These are phyloP conservation scores for Malus hybrid DNA, from an alignment of 331 rosid species.

Conservation along the genomic window DNA sequence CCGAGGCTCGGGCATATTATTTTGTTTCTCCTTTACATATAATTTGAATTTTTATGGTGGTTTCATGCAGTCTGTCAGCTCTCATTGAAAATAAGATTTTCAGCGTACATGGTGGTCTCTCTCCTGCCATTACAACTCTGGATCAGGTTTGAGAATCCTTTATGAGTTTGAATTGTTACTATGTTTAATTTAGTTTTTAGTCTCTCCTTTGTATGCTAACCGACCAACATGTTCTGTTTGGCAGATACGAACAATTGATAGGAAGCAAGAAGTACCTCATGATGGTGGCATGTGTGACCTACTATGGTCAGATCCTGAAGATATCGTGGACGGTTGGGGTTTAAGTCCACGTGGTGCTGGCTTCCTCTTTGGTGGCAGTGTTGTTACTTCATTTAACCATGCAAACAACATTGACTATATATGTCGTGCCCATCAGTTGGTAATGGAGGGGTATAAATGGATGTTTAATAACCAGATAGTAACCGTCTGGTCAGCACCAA, in stretches of 20 bases:
- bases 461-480: conserved; percentile 97
- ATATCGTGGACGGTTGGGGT: conserved; percentile 97
- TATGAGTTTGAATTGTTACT: background rate
- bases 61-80: conserved; percentile 74
- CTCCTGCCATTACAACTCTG: conserved; percentile 91
- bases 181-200: background rate
- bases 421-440: conserved; percentile 99
- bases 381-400: conserved; percentile 83
- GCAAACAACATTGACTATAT: conserved; percentile 90
- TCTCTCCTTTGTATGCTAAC: background rate
- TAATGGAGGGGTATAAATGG: conserved; percentile 99
- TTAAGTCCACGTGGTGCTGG: conserved; percentile 99
- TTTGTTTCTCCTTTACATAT: conserved; percentile 1
- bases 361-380: conserved; percentile 85
- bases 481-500: conserved; percentile 99
- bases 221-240: conserved; percentile 9
- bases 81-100: conserved; percentile 90
- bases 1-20: background rate
- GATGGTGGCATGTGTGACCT: conserved; percentile 99
- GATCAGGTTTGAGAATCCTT: conserved; percentile 66
- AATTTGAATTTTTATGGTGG: conserved; percentile 6
- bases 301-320: conserved; percentile 99
- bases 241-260: conserved; percentile 87
- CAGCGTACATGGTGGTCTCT: conserved; percentile 97
- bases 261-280: conserved; percentile 99